Conservation (phyloP, 306 rosid species). For the Phaseolus lunatus region DNA sequence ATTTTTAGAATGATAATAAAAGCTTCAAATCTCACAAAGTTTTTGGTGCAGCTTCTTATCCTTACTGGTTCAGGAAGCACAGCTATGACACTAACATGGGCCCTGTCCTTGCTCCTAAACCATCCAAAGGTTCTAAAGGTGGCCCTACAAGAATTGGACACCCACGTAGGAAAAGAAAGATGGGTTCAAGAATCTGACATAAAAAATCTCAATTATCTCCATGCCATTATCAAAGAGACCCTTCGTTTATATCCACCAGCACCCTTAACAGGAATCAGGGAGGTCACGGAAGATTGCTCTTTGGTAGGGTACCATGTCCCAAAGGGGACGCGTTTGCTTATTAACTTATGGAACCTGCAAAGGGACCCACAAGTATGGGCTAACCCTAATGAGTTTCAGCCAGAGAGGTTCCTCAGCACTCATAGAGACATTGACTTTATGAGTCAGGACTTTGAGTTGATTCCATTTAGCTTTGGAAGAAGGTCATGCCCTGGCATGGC, state of each 20-base stretch:
- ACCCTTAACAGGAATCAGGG: slow-evolving; percentile 60
- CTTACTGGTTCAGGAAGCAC: slow-evolving; percentile 59
- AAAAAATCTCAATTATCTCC: slow-evolving; percentile 45
- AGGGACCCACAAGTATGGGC: slow-evolving; percentile 52
- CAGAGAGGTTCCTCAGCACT: slow-evolving; percentile 50
- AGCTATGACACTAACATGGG: slow-evolving; percentile 55
- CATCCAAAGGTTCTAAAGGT: slow-evolving; percentile 39
- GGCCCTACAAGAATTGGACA: slow-evolving; percentile 50
- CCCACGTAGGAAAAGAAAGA: slow-evolving; percentile 42
- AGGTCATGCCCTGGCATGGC: slow-evolving; percentile 56
- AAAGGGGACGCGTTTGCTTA: slow-evolving; percentile 52
- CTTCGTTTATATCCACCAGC: slow-evolving; percentile 61
- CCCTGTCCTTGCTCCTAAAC: slow-evolving; percentile 52
- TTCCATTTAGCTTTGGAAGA: slow-evolving; percentile 59
- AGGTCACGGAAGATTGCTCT: slow-evolving; percentile 45
- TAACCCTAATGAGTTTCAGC: slow-evolving; percentile 55
- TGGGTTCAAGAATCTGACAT: slow-evolving; percentile 58
- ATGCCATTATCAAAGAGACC: slow-evolving; percentile 58
- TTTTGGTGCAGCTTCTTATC: slow-evolving; percentile 35
- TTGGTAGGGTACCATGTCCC: slow-evolving; percentile 48
- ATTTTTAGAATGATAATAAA: not conserved
- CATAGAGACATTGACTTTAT: slow-evolving; percentile 29
- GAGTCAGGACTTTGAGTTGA: slow-evolving; percentile 40
- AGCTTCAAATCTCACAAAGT: not conserved
- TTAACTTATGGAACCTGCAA: slow-evolving; percentile 54